Evolutionary conservation across 306 rosid genomes (phyloP), one percentile per base, ranked within the genome.

Genomic region (Rubus idaeus): DNA sequence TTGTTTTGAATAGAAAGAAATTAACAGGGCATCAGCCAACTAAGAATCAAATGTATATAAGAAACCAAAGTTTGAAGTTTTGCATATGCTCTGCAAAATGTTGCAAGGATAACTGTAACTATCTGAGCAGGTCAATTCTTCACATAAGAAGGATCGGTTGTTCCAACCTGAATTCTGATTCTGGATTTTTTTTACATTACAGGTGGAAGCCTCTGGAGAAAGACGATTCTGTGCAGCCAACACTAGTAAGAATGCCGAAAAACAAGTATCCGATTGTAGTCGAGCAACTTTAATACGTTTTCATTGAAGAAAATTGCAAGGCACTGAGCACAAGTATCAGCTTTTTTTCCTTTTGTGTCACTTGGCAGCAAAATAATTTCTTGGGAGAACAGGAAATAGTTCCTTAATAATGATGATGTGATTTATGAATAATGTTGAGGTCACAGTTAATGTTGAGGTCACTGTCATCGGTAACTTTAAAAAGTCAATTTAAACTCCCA

Each of bases 181-280:
- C 69, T 74, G 47, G 10, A 30, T 56, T 51, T 75, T 16, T 56
- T 37, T 53, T 53, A 18, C 83, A 64, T 70, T 35, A 61, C 94
- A 87, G 96, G 69, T 90, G 98, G 98, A 89, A 17, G 67, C 79
- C 90, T 56, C 77, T 89, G 67, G 98, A 93, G 69, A 88, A 81
- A 47, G 93, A 91, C 51, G 86, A 89, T 51, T 83, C 89, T 3
- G 91, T 89, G 52, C 98, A 93, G 75, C 89, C 98, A 80, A 93
- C 95, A 4, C 91, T 93, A 12, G 96, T 93, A 45, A 81, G 96
- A 78, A 93, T 93, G 98, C 96, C 96, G 9, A 93, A 81, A 82
- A 91, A 93, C 91, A 89, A 89, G 78, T 91, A 89, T 50, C 96
- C 96, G 0, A 68, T 93, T 56, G 63, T 42, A 45, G 95, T 83